A percentile compares a stretch with the other conserved stretches of the same genome.
Evolutionary conservation across 2,329 filamentous ascomycete species (phyloP).

Genomic region (Endoconidiophora polonica): DNA sequence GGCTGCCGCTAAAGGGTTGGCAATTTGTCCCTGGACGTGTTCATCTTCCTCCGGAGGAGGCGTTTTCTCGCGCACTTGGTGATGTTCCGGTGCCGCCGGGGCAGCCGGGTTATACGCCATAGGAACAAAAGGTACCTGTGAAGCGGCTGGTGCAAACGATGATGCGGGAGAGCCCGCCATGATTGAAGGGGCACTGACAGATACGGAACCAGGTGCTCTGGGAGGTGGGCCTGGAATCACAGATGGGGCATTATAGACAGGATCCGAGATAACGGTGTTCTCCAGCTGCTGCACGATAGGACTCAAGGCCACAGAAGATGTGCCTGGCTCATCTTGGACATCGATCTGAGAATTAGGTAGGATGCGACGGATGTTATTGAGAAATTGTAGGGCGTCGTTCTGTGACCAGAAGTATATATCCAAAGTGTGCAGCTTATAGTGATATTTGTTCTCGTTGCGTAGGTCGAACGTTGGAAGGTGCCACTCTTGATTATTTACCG

Average conservation of each 20-base stretch:
- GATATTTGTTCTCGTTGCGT: constrained; percentile 58
- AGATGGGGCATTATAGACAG: constrained; percentile 25
- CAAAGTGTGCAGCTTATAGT: constrained; percentile 59
- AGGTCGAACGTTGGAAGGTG: constrained; percentile 58
- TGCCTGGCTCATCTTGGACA: constrained; percentile 44
- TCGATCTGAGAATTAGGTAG: constrained; percentile 44
- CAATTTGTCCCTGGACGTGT: constrained; percentile 23
- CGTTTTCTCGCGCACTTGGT: constrained; percentile 62
- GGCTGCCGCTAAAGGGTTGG: constrained; percentile 40
- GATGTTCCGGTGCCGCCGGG: constrained; percentile 54
- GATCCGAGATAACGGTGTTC: constrained; percentile 48
- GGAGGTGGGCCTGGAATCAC: constrained; percentile 14
- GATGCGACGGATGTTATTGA: constrained; percentile 50
- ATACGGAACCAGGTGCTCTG: constrained; percentile 14
- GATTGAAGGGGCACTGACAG: neutral
- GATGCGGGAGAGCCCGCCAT: constrained; percentile 16
- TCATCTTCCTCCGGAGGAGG: constrained; percentile 51
- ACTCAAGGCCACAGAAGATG: constrained; percentile 40
- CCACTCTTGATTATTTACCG: constrained; percentile 45
- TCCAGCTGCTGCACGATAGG: constrained; percentile 60
- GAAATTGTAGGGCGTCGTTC: constrained; percentile 51
- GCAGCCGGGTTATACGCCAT: constrained; percentile 69
- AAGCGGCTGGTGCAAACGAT: constrained; percentile 17
- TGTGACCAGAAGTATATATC: constrained; percentile 71
- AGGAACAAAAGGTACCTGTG: constrained; percentile 30